phyloP scores from a whole-genome alignment of 345 rosid species.

The Hypericum perforatum region DNA sequence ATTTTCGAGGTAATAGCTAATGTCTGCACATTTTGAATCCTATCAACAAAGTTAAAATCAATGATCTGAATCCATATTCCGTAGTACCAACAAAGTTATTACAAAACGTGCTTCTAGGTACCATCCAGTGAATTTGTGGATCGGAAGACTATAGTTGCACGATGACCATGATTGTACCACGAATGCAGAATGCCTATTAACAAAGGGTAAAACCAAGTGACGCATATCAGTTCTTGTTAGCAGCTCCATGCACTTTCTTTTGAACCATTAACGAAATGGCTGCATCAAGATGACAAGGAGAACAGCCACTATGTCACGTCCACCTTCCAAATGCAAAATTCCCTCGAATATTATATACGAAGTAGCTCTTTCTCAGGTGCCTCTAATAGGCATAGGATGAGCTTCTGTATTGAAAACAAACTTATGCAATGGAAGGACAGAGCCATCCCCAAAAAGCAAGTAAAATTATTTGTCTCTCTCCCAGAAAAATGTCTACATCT shows the following conservation, averaged over 20 bases:
- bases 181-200: neutral
- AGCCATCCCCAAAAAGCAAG: constrained; percentile 77
- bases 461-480: constrained; percentile 85
- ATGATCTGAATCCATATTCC: constrained; percentile 1
- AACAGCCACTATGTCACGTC: too few relatives aligned
- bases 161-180: neutral
- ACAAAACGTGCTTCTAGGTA: constrained; percentile 13
- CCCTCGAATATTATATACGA: neutral
- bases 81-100: constrained; percentile 1
- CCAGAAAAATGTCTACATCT: constrained; percentile 90
- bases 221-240: constrained; percentile 4
- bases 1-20: constrained; percentile 16
- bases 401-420: constrained; percentile 89
- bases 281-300: too few relatives aligned
- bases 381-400: constrained; percentile 72
- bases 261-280: neutral
- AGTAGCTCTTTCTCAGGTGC: constrained; percentile 13
- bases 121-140: neutral
- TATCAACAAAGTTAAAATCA: constrained; percentile 8
- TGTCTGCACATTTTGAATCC: constrained; percentile 8
- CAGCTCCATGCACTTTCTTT: constrained; percentile 3
- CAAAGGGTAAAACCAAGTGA: neutral
- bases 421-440: constrained; percentile 68
- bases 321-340: too few relatives aligned
- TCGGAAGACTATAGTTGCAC: neutral